phyloP scores from a whole-genome alignment of 768 basidiomycete genomes.

The Suillus tomentosus region DNA sequence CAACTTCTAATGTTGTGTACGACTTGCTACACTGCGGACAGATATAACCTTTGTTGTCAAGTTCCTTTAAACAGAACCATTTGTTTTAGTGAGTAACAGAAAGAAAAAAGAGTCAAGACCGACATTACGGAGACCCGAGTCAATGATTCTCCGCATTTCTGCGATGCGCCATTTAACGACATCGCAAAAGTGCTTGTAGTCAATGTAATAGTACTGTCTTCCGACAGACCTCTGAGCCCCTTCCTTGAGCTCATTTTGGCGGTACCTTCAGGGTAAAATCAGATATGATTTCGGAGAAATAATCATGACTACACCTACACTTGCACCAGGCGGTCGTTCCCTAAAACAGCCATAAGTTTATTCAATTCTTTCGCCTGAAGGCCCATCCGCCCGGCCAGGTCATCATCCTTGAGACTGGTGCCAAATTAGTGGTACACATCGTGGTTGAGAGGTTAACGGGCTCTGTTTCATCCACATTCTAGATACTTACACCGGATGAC shows the following conservation, averaged over 20 bases:
- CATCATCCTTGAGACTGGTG: conserved; percentile 87
- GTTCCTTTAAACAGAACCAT: conserved; percentile 57
- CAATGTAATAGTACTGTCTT: conserved; percentile 94
- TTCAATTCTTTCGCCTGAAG: conserved; percentile 88
- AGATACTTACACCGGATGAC: conserved; percentile 90
- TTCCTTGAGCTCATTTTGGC: conserved; percentile 90
- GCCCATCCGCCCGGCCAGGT: conserved; percentile 88
- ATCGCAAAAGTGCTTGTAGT: conserved; percentile 94
- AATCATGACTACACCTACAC: conserved; percentile 50
- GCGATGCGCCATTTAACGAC: conserved; percentile 98
- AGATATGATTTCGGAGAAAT: conserved; percentile 5
- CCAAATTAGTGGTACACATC: conserved; percentile 2
- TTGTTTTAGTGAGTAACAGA: background rate
- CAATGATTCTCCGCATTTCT: conserved; percentile 88
- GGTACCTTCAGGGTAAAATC: conserved; percentile 54
- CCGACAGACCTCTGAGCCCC: conserved; percentile 85
- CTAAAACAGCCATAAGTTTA: conserved; percentile 82
- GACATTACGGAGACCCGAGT: conserved; percentile 87
- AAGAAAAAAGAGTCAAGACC: conserved; percentile 26
- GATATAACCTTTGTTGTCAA: conserved; percentile 97
- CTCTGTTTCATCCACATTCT: conserved; percentile 28
- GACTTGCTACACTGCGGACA: conserved; percentile 86
- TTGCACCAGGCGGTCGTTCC: conserved; percentile 76
- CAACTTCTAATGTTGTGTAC: conserved; percentile 84
- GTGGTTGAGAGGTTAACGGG: conserved; percentile 18